phyloP scores from a whole-genome alignment of 106 monocot species.

The Alisma plantagoaquatica region DNA sequence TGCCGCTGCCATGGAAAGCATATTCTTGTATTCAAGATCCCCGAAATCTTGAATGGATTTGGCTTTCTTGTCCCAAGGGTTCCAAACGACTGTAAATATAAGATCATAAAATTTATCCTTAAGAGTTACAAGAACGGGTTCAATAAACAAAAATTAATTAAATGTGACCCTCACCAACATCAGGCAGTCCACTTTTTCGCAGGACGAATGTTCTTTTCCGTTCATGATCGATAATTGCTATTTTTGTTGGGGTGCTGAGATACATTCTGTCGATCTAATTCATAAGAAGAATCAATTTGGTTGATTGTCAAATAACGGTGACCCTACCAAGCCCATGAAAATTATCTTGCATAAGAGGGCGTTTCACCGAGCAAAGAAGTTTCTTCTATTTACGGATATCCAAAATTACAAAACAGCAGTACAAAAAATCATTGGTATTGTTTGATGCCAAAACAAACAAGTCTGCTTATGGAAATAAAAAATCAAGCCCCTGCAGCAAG shows the following conservation, averaged over 20 bases:
- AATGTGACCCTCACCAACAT: constrained; percentile 29
- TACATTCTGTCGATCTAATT: constrained; percentile 42
- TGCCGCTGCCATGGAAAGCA: constrained; percentile 49
- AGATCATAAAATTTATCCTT: neutral
- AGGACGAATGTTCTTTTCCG: constrained; percentile 64
- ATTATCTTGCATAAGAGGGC: too few relatives aligned
- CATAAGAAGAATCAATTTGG: too few relatives aligned
- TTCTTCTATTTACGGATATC: too few relatives aligned
- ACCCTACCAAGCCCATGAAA: too few relatives aligned
- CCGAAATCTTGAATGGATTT: constrained; percentile 48
- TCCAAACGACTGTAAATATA: constrained; percentile 28
- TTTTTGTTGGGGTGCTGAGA: constrained; percentile 47
- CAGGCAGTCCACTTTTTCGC: constrained; percentile 64
- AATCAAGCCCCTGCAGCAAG: too few relatives aligned
- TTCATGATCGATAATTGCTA: constrained; percentile 66
- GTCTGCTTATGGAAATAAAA: too few relatives aligned
- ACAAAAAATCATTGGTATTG: too few relatives aligned
- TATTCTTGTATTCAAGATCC: constrained; percentile 50
- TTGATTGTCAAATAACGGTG: too few relatives aligned
- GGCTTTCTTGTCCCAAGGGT: constrained; percentile 61
- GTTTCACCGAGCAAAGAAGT: too few relatives aligned
- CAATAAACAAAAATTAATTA: neutral
- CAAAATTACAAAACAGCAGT: too few relatives aligned
- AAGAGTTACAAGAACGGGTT: neutral
- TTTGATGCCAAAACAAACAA: too few relatives aligned